These are phyloP conservation scores for Cantharellus anzutake DNA, from an alignment of 768 basidiomycete species.

Conservation along the genomic window DNA sequence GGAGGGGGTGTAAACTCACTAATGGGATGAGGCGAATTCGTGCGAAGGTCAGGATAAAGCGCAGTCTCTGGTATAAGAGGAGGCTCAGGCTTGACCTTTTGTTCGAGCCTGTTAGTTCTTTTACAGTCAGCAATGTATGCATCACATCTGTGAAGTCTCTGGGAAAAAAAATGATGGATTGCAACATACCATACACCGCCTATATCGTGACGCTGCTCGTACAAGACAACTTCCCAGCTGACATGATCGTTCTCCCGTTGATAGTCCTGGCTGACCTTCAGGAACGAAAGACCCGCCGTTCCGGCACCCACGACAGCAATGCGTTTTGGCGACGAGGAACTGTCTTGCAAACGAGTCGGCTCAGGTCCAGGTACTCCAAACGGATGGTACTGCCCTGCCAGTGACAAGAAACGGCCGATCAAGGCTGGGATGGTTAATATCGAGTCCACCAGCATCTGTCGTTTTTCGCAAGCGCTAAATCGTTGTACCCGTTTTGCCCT, in stretches of 20 bases:
- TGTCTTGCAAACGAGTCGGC: too few species aligned
- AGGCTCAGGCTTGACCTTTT: conserved; percentile 18
- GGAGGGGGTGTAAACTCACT: conserved; percentile 11
- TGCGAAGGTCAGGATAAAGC: conserved; percentile 32
- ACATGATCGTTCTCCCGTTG: conserved; percentile 18
- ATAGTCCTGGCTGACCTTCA: conserved; percentile 32
- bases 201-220: conserved; percentile 31
- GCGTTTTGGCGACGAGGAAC: conserved; percentile 18
- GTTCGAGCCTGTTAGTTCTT: conserved; percentile 17
- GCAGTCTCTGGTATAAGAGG: conserved; percentile 35
- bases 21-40: conserved; percentile 35
- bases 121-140: not conserved
- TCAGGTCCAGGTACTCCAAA: too few species aligned
- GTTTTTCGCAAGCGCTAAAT: too few species aligned
- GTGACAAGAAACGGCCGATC: too few species aligned
- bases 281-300: conserved; percentile 33
- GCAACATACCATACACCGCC: conserved; percentile 36
- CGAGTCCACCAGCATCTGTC: too few species aligned
- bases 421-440: too few species aligned
- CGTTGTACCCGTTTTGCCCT: too few species aligned
- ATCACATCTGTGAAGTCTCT: not conserved
- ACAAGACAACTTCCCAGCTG: conserved; percentile 31
- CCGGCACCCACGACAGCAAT: conserved; percentile 41
- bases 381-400: too few species aligned
- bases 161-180: not conserved